These are phyloP conservation scores for Penicillium sp. DNA, from an alignment of 2,329 filamentous ascomycete genomes.

Conservation along the genomic window DNA sequence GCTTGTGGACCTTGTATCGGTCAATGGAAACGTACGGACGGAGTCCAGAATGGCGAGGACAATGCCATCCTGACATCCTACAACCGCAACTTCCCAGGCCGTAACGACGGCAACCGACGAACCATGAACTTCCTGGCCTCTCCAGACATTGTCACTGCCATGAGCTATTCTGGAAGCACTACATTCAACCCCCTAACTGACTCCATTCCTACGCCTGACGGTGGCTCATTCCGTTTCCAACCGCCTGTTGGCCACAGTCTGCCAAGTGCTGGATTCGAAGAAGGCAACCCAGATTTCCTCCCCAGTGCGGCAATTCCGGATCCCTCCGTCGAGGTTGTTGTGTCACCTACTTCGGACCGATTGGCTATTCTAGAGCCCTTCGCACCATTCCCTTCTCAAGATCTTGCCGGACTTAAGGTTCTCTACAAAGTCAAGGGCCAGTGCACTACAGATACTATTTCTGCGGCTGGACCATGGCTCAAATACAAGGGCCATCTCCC, in stretches of 20 bases:
- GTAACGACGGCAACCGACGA: slow-evolving; percentile 92
- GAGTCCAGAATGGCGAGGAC: slow-evolving; percentile 73
- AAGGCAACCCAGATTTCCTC: slow-evolving; percentile 69
- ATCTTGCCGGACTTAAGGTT: slow-evolving; percentile 74
- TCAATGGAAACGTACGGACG: slow-evolving; percentile 91
- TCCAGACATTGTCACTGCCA: slow-evolving; percentile 92
- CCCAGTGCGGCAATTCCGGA: slow-evolving; percentile 71
- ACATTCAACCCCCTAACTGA: slow-evolving; percentile 97
- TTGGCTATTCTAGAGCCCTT: slow-evolving; percentile 92
- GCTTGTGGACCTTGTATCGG: slow-evolving; percentile 93
- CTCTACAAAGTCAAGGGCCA: slow-evolving; percentile 96
- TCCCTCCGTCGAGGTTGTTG: slow-evolving; percentile 65
- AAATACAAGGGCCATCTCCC: slow-evolving; percentile 99
- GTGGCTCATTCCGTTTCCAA: slow-evolving; percentile 78
- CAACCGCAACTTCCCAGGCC: slow-evolving; percentile 96
- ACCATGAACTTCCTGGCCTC: slow-evolving; percentile 99
- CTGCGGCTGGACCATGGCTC: slow-evolving; percentile 91
- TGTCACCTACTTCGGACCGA: slow-evolving; percentile 82
- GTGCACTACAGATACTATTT: slow-evolving; percentile 98
- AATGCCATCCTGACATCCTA: slow-evolving; percentile 97
- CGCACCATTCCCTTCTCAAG: slow-evolving; percentile 69
- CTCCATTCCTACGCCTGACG: slow-evolving; percentile 71
- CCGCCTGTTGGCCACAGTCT: slow-evolving; percentile 63
- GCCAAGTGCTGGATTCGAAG: slow-evolving; percentile 71
- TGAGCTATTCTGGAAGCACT: slow-evolving; percentile 86